phyloP scores from a whole-genome alignment of 2,329 filamentous ascomycete species.

The Paraphaeosphaeria sporulosa region DNA sequence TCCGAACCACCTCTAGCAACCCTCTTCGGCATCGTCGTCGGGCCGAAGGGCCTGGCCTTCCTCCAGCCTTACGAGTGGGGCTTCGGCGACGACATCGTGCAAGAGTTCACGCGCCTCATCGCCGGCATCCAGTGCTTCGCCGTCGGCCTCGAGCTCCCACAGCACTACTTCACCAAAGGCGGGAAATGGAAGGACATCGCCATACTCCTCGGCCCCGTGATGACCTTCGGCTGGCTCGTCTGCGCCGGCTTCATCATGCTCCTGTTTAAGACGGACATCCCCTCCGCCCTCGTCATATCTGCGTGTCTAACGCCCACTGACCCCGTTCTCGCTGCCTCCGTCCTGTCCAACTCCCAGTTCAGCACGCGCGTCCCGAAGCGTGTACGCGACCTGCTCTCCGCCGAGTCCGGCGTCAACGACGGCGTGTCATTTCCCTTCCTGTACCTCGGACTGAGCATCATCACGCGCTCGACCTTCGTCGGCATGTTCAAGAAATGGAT shows the following conservation, averaged over 20 bases:
- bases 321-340: slow-evolving; percentile 62
- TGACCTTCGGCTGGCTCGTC: slow-evolving; percentile 59
- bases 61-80: slow-evolving; percentile 54
- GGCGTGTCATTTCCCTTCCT: slow-evolving; percentile 65
- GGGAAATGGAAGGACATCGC: slow-evolving; percentile 61
- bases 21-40: slow-evolving; percentile 54
- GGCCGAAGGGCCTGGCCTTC: slow-evolving; percentile 50
- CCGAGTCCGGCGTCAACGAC: slow-evolving; percentile 65
- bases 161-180: slow-evolving; percentile 52
- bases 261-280: slow-evolving; percentile 56
- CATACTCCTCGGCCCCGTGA: slow-evolving; percentile 60
- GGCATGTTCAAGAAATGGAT: slow-evolving; percentile 60
- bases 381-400: slow-evolving; percentile 60
- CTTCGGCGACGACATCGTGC: slow-evolving; percentile 51
- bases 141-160: slow-evolving; percentile 49
- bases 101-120: slow-evolving; percentile 54
- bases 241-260: slow-evolving; percentile 56
- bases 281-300: slow-evolving; percentile 59
- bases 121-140: slow-evolving; percentile 54
- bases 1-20: slow-evolving; percentile 59
- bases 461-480: slow-evolving; percentile 49
- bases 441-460: slow-evolving; percentile 59
- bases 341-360: slow-evolving; percentile 63
- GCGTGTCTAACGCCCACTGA: slow-evolving; percentile 66
- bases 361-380: slow-evolving; percentile 60